phyloP scores from a whole-genome alignment of 2,329 filamentous ascomycete genomes.

The Aspergillus eucalypticola region DNA sequence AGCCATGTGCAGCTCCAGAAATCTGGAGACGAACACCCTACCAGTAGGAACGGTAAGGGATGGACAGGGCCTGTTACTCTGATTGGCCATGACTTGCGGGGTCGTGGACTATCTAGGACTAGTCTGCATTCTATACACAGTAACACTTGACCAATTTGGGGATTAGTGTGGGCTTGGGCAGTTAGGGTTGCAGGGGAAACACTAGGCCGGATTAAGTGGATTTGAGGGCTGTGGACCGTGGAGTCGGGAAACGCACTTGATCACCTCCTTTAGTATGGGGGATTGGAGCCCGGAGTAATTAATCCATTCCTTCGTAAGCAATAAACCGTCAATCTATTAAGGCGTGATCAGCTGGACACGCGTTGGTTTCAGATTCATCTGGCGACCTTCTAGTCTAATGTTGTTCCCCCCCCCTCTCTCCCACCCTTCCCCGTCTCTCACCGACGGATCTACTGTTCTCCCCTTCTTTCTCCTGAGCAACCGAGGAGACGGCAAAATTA shows the following conservation, averaged over 20 bases:
- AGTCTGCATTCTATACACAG: conserved; percentile 6
- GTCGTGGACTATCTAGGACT: conserved; percentile 9
- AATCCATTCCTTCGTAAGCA: neutral
- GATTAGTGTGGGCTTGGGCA: conserved; percentile 2
- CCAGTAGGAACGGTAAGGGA: conserved; percentile 10
- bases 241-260: neutral
- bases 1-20: conserved; percentile 8
- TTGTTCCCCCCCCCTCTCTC: neutral
- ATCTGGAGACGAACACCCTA: conserved; percentile 4
- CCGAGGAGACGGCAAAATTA: neutral
- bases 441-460: neutral
- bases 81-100: conserved; percentile 22
- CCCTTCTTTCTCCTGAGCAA: neutral
- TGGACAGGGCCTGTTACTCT: neutral
- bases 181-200: conserved; percentile 14
- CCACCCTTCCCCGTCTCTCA: neutral
- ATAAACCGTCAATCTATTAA: neutral
- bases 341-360: conserved; percentile 2
- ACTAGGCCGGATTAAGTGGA: neutral
- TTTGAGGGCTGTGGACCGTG: neutral
- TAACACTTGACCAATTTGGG: neutral
- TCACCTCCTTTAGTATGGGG: neutral
- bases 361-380: conserved; percentile 2
- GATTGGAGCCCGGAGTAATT: neutral
- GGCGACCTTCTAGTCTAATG: neutral